Evolutionary conservation across 768 basidiomycete species (phyloP).

Genomic region (Mycena crocata): DNA sequence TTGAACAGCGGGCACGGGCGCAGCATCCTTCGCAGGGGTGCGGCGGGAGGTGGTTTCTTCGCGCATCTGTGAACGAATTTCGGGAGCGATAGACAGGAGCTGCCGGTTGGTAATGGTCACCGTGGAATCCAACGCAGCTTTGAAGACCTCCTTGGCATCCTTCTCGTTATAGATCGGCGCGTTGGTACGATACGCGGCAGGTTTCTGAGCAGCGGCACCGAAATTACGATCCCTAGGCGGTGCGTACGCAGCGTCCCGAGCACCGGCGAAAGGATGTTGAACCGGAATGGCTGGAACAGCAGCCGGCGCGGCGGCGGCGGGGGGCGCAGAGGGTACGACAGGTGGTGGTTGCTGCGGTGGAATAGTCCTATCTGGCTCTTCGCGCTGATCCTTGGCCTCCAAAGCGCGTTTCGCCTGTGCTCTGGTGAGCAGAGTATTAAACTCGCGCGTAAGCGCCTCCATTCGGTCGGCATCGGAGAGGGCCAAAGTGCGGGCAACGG

Average conservation of each 20-base stretch:
- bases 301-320: constrained; percentile 13
- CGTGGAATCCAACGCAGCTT: constrained; percentile 29
- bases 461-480: background rate
- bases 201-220: constrained; percentile 16
- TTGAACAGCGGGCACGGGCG: background rate
- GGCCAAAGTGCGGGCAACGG: background rate
- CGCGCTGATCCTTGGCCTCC: background rate
- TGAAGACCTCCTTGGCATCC: constrained; percentile 26
- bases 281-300: background rate
- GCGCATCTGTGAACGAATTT: constrained; percentile 28
- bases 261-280: constrained; percentile 14
- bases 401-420: background rate
- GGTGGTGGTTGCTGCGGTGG: no score
- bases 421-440: background rate
- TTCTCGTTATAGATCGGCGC: constrained; percentile 34
- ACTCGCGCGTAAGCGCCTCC: background rate
- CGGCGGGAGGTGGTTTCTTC: constrained; percentile 32
- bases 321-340: background rate
- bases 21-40: background rate
- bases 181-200: constrained; percentile 29
- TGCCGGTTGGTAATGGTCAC: constrained; percentile 36
- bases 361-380: constrained; percentile 4
- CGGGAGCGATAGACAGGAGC: constrained; percentile 34
- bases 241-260: constrained; percentile 31
- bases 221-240: constrained; percentile 29